Conservation (phyloP, 768 basidiomycete species). For the Amanita molliuscula region DNA sequence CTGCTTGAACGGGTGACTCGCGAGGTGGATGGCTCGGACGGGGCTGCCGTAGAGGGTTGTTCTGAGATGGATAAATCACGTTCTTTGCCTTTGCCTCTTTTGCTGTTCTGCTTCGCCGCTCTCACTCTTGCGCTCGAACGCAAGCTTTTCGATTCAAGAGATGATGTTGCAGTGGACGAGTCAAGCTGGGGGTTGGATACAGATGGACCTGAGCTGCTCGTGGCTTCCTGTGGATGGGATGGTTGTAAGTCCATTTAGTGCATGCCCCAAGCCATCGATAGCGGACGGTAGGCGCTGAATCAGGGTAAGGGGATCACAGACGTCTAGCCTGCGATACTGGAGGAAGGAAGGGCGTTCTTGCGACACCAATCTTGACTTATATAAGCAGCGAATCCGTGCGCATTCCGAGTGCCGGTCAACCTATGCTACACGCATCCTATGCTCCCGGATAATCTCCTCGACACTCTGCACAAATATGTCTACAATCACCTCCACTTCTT, state of each 20-base stretch:
- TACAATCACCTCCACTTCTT: constrained; percentile 62
- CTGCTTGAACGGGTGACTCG: constrained; percentile 34
- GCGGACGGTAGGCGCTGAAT: constrained; percentile 27
- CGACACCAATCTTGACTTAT: constrained; percentile 29
- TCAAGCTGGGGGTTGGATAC: constrained; percentile 33
- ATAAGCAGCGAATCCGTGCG: constrained; percentile 25
- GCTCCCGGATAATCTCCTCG: constrained; percentile 47
- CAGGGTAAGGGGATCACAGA: constrained; percentile 18
- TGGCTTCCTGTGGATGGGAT: constrained; percentile 61
- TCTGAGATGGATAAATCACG: constrained; percentile 30
- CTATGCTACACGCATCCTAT: constrained; percentile 7
- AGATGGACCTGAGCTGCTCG: constrained; percentile 52
- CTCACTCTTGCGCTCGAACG: constrained; percentile 72
- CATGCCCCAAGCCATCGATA: constrained; percentile 82
- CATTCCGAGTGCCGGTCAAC: background rate
- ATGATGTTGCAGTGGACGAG: constrained; percentile 23
- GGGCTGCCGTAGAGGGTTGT: constrained; percentile 19
- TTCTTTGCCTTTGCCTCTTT: constrained; percentile 47
- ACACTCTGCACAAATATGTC: constrained; percentile 55
- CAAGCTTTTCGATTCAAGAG: constrained; percentile 44
- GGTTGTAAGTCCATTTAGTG: constrained; percentile 90
- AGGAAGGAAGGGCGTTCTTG: constrained; percentile 21
- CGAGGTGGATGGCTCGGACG: constrained; percentile 22
- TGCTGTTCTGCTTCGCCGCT: constrained; percentile 63
- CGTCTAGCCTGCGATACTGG: constrained; percentile 22